Evolutionary conservation across 148 eudicot genomes (phyloP).

Genomic region (Cornus kousa): DNA sequence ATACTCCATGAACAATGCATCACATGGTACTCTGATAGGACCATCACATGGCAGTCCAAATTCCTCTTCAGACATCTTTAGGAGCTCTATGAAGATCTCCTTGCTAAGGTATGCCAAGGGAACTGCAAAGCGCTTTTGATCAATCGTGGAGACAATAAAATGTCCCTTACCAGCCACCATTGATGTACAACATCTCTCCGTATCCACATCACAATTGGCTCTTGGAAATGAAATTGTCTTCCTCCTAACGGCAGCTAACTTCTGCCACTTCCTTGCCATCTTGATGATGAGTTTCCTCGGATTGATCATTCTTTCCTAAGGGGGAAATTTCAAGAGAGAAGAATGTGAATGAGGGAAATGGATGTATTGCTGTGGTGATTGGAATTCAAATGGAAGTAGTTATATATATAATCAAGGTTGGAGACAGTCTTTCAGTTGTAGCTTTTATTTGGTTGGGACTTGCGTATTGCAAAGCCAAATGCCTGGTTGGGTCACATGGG

Average conservation of each 20-base stretch:
- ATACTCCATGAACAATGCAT: conserved; percentile 21
- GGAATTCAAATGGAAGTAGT: not conserved
- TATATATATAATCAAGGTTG: too few species aligned
- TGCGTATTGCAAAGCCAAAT: not conserved
- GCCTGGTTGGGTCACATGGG: not conserved
- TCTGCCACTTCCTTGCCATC: conserved; percentile 43
- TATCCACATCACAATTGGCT: not conserved
- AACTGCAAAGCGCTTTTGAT: conserved; percentile 26
- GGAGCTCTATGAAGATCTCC: conserved; percentile 23
- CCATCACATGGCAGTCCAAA: conserved; percentile 25
- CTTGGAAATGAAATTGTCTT: conserved; percentile 20
- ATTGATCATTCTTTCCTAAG: conserved; percentile 31
- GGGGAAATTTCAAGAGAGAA: not conserved
- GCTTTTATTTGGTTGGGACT: too few species aligned
- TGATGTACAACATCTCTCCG: not conserved
- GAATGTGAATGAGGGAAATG: not conserved
- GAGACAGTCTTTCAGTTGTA: too few species aligned
- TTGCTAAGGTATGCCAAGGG: conserved; percentile 23
- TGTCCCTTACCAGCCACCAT: conserved; percentile 24
- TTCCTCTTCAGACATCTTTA: conserved; percentile 32
- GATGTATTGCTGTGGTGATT: not conserved
- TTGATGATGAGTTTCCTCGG: conserved; percentile 29
- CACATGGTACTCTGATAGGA: conserved; percentile 30
- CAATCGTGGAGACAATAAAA: conserved; percentile 26
- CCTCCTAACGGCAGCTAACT: conserved; percentile 24